phyloP scores from a whole-genome alignment of 192 early-diverging fungal species.

The Coemansia sp. region DNA sequence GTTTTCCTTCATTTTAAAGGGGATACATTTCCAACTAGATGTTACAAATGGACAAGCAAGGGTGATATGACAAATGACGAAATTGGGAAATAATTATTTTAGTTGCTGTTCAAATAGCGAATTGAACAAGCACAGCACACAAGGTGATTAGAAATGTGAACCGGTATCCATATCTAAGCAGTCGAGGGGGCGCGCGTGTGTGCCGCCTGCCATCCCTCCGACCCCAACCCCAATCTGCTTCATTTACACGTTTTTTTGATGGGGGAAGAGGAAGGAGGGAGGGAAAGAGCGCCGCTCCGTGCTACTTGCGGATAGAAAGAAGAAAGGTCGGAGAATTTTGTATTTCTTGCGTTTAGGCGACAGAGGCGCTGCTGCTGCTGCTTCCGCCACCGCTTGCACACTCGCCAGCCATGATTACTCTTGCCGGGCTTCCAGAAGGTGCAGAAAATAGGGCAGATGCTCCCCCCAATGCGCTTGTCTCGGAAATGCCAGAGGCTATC shows the following conservation, averaged over 20 bases:
- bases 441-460: background rate
- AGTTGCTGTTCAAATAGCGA: background rate
- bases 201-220: too few relatives aligned
- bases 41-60: background rate
- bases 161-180: background rate
- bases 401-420: background rate
- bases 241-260: slow-evolving; percentile 8
- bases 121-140: background rate
- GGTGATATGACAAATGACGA: too few relatives aligned
- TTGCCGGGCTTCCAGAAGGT: slow-evolving; percentile 2
- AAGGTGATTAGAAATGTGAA: background rate
- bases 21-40: background rate
- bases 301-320: slow-evolving; percentile 2
- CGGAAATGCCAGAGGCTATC: slow-evolving; percentile 2
- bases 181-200: too few relatives aligned
- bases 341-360: background rate
- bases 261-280: background rate
- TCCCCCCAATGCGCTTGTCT: background rate
- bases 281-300: background rate
- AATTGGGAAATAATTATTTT: background rate
- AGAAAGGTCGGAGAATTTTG: too few relatives aligned
- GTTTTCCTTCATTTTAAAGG: too few relatives aligned
- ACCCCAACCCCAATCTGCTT: background rate
- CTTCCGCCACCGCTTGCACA: too few relatives aligned
- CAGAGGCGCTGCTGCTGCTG: slow-evolving; percentile 1